These are phyloP conservation scores for Penicillium psychrosexuale DNA, from an alignment of 2,329 filamentous ascomycete species.

Conservation along the genomic window DNA sequence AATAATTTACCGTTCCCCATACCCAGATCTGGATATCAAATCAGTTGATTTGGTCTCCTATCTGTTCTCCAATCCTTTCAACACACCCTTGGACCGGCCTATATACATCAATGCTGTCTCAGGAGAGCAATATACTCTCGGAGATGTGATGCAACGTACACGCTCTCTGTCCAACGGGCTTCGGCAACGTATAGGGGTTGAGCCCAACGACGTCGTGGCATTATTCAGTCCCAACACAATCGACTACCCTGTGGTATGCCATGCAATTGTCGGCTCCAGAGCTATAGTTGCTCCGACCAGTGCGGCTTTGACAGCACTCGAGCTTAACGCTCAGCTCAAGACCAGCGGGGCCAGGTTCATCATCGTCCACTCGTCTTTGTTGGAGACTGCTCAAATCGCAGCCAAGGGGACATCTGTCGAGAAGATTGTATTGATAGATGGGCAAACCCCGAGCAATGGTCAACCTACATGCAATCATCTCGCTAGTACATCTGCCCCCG, in stretches of 20 bases:
- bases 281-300: constrained; percentile 17
- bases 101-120: constrained; percentile 16
- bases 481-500: constrained; percentile 13
- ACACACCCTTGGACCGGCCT: constrained; percentile 13
- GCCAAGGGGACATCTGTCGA: constrained; percentile 17
- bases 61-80: constrained; percentile 21
- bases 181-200: constrained; percentile 14
- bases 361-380: constrained; percentile 18
- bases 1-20: constrained; percentile 17
- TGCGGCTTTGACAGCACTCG: constrained; percentile 16
- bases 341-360: constrained; percentile 19
- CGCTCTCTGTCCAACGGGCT: constrained; percentile 18
- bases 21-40: constrained; percentile 16
- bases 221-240: constrained; percentile 22
- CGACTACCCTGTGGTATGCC: constrained; percentile 18
- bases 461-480: constrained; percentile 18
- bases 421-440: constrained; percentile 15
- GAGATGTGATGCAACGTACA: constrained; percentile 16
- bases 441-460: constrained; percentile 7
- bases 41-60: constrained; percentile 19
- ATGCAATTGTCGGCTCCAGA: constrained; percentile 16
- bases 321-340: constrained; percentile 23
- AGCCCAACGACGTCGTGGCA: constrained; percentile 16
- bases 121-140: constrained; percentile 15
- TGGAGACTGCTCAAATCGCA: constrained; percentile 16